Percentiles rank a stretch among this genome's conserved stretches.
Conservation (phyloP, 176 grass and related monocot species). For the Triticum aestivum region IWGSC_CS_RefSeq_v2.1 NC_057814.1:638943397-638943896, state of each 20-base stretch:
- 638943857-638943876: conserved; percentile 15
- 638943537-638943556: background rate
- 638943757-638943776: background rate
- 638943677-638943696: background rate
- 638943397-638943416: background rate
- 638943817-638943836: conserved; percentile 5
- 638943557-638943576: too few relatives aligned
- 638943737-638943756: background rate
- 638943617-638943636: too few relatives aligned
- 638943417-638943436: conserved; percentile 19
- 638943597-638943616: too few relatives aligned
- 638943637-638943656: too few relatives aligned
- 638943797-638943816: background rate
- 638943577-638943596: too few relatives aligned
- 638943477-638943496: conserved; percentile 5
- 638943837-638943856: conserved; percentile 11
- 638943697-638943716: background rate
- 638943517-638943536: background rate
- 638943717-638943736: background rate
- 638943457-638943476: background rate
- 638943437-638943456: background rate
- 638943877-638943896: conserved; percentile 32
- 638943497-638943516: background rate
- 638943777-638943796: conserved; percentile 1
- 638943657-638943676: background rate